phyloP scores from a whole-genome alignment of 2,329 filamentous ascomycete genomes.

The Aureobasidium sp. region DNA sequence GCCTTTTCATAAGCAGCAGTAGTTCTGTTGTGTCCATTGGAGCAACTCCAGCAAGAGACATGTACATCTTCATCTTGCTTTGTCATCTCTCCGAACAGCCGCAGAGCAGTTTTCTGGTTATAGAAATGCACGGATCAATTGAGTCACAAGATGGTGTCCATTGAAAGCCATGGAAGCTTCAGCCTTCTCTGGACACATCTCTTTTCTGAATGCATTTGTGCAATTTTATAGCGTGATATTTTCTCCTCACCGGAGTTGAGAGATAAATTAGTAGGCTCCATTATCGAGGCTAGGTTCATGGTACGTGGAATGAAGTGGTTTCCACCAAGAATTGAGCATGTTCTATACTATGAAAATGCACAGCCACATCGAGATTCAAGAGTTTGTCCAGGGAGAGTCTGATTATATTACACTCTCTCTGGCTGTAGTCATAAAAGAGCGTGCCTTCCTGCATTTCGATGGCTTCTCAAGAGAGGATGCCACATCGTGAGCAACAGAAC shows the following conservation, averaged over 20 bases:
- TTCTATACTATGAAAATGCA: no score
- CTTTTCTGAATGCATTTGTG: background rate
- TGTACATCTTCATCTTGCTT: no score
- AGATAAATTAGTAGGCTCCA: no score
- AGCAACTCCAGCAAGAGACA: background rate
- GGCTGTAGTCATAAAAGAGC: no score
- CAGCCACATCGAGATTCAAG: no score
- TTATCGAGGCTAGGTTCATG: no score
- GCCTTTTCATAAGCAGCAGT: background rate
- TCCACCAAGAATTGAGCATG: no score
- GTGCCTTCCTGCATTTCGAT: no score
- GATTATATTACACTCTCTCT: background rate
- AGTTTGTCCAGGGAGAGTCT: background rate
- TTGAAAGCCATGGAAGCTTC: background rate
- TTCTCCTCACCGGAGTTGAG: no score
- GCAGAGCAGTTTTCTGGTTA: background rate
- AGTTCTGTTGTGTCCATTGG: background rate
- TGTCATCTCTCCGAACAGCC: background rate
- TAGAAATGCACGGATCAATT: background rate
- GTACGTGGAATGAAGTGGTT: no score
- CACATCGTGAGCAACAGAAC: no score
- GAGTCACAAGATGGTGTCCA: background rate
- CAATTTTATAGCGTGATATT: background rate
- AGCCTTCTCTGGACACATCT: background rate
- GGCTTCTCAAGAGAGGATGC: no score